phyloP scores from a whole-genome alignment of 1,284 basidiomycete genomes.

The Anthracocystis walkeri region DNA sequence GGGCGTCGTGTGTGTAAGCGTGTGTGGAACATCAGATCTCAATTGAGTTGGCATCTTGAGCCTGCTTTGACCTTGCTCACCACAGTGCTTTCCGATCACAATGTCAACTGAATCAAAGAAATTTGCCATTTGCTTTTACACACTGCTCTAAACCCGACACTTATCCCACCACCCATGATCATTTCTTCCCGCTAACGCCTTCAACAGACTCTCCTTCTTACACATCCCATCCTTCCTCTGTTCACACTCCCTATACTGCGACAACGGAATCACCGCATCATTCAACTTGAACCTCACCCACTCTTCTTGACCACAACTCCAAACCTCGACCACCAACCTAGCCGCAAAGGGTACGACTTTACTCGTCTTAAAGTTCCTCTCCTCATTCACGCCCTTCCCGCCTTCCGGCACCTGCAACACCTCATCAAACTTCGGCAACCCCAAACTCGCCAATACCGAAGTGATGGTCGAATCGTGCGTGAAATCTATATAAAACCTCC shows the following conservation, averaged over 20 bases:
- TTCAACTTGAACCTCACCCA: conserved; percentile 51
- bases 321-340: conserved; percentile 60
- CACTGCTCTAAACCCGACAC: conserved; percentile 11
- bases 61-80: neutral
- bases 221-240: conserved; percentile 59
- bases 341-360: conserved; percentile 65
- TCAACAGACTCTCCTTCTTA: conserved; percentile 41
- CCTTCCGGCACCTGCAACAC: conserved; percentile 19
- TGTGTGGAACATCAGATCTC: neutral
- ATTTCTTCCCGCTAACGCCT: conserved; percentile 45
- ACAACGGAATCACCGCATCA: conserved; percentile 61
- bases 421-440: conserved; percentile 47
- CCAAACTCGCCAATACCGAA: conserved; percentile 58
- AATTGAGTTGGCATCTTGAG: too few species aligned
- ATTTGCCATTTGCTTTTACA: neutral
- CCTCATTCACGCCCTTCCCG: conserved; percentile 24
- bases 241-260: conserved; percentile 52
- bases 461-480: conserved; percentile 66
- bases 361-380: conserved; percentile 48
- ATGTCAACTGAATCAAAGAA: neutral
- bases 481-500: conserved; percentile 65
- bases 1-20: neutral
- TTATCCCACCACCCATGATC: conserved; percentile 50
- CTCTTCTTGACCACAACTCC: conserved; percentile 31
- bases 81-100: neutral